These are phyloP conservation scores for Inga oerstediana DNA, from an alignment of 306 rosid genomes.

Conservation along the genomic window DNA sequence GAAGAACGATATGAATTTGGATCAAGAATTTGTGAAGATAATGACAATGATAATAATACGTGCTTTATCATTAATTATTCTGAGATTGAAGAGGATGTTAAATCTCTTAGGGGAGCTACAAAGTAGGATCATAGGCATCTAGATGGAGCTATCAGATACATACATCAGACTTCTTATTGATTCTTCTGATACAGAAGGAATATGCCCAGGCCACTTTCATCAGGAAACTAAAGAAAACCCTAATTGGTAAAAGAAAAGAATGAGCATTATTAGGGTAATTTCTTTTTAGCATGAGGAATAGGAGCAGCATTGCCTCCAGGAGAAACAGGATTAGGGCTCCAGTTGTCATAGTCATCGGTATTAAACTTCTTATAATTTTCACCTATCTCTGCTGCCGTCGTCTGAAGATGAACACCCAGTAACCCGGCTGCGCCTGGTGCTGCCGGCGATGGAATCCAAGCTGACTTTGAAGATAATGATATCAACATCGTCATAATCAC, in stretches of 20 bases:
- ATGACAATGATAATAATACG: not conserved
- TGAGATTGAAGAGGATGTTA: not conserved
- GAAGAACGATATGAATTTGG: not conserved
- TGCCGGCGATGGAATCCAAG: not conserved
- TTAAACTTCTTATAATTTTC: not conserved
- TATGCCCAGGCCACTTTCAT: not conserved
- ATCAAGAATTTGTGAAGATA: not conserved
- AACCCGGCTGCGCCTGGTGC: constrained; percentile 3
- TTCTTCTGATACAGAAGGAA: not conserved
- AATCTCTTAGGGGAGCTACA: not conserved
- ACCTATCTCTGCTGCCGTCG: constrained; percentile 13
- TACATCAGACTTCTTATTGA: no score
- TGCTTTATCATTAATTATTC: not conserved
- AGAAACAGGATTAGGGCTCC: constrained; percentile 51
- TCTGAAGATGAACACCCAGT: not conserved
- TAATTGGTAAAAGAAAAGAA: not conserved
- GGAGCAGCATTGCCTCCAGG: constrained; percentile 50
- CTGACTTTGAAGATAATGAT: constrained; percentile 4
- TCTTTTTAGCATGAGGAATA: constrained; percentile 48
- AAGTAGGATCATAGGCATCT: not conserved
- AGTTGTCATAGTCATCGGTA: constrained; percentile 52
- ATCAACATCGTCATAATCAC: constrained; percentile 34
- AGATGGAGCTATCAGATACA: not conserved
- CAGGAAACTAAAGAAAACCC: not conserved
- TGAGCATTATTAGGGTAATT: not conserved